phyloP scores from a whole-genome alignment of 2,329 filamentous ascomycete species.

The Pestalotiopsis fici region DNA sequence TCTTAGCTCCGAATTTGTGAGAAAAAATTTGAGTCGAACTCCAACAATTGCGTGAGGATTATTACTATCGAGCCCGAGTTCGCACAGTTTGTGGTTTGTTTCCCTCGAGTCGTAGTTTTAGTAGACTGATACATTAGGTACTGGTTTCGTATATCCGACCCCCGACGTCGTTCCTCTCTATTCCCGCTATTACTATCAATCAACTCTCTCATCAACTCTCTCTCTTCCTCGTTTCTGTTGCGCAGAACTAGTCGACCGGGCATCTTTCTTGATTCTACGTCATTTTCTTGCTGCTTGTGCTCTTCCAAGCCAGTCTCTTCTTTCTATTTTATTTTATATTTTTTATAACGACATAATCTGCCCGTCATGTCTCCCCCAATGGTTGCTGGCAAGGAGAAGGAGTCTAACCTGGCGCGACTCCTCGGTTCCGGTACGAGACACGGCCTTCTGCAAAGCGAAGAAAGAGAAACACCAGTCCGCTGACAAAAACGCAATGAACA shows the following conservation, averaged over 20 bases:
- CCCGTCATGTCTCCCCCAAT: slow-evolving; percentile 64
- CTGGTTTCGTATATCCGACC: not conserved
- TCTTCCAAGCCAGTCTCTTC: not conserved
- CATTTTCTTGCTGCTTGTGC: not conserved
- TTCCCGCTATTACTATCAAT: not conserved
- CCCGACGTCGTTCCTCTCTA: not conserved
- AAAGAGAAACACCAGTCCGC: not conserved
- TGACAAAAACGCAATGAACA: slow-evolving; percentile 29
- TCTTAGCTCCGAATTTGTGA: not conserved
- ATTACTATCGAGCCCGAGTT: not conserved
- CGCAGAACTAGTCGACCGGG: not conserved
- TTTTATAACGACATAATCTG: not conserved
- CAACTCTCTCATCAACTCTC: not conserved
- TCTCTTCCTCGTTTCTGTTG: not conserved
- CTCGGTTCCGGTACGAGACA: slow-evolving; percentile 77
- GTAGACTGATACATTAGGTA: not conserved
- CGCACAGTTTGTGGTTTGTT: not conserved
- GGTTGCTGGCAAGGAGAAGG: slow-evolving; percentile 62
- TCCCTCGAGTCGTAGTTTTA: not conserved
- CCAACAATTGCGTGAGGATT: not conserved
- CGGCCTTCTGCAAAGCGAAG: not conserved
- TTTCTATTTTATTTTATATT: not conserved
- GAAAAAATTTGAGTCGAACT: not conserved
- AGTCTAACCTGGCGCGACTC: slow-evolving; percentile 85
- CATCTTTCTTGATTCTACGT: not conserved